phyloP scores from a whole-genome alignment of 1,284 basidiomycete species.

The Ustilago loliicola region DNA sequence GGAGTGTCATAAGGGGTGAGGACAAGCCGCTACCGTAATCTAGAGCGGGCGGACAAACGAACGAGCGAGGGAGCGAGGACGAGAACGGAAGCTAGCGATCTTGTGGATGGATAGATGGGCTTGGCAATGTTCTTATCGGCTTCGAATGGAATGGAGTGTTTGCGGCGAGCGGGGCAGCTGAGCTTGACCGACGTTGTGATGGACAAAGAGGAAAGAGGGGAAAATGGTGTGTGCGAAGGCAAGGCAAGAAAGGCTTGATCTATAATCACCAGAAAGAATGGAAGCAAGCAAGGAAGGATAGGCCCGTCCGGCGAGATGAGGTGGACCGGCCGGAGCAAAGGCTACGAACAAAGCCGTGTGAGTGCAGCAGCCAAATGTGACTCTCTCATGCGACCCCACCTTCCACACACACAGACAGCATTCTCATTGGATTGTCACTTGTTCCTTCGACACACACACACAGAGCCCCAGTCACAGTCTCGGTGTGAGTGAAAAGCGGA shows the following conservation, averaged over 20 bases:
- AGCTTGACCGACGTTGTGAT: neutral
- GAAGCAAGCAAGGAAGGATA: too few relatives aligned
- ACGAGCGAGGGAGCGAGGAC: neutral
- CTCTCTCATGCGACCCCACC: too few relatives aligned
- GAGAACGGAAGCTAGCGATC: neutral
- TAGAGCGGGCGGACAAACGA: neutral
- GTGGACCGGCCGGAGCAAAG: constrained; percentile 6
- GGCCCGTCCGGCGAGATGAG: constrained; percentile 10
- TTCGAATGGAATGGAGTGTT: neutral
- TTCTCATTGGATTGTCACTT: too few relatives aligned
- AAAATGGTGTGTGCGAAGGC: neutral
- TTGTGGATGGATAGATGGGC: constrained; percentile 4
- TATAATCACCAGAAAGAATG: constrained; percentile 9
- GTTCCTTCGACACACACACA: neutral
- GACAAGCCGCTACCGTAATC: constrained; percentile 13
- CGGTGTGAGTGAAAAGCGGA: neutral
- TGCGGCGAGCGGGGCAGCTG: neutral
- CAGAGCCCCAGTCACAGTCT: neutral
- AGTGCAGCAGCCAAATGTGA: neutral
- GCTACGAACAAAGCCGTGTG: constrained; percentile 4
- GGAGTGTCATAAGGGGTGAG: constrained; percentile 41
- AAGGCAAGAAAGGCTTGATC: constrained; percentile 1
- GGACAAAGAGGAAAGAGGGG: neutral
- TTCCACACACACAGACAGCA: too few relatives aligned
- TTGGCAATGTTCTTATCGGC: neutral